These are phyloP conservation scores for Metarhizium brunneum DNA, from an alignment of 2,329 filamentous ascomycete genomes.

Conservation along the genomic window DNA sequence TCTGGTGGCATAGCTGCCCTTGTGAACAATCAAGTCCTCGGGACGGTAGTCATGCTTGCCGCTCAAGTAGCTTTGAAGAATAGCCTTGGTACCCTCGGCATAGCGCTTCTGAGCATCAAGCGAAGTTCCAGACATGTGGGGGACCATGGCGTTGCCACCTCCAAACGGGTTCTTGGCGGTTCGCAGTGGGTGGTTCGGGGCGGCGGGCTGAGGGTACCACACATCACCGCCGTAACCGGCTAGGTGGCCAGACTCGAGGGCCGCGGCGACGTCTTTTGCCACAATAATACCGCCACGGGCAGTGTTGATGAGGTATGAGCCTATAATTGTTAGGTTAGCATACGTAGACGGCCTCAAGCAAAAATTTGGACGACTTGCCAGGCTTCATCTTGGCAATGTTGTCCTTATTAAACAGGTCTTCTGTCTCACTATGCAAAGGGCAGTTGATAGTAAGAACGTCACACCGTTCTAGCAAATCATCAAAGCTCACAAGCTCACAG, in stretches of 20 bases:
- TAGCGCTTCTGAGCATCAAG: conserved; percentile 95
- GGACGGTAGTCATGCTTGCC: conserved; percentile 81
- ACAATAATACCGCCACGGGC: conserved; percentile 97
- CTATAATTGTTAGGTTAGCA: conserved; percentile 26
- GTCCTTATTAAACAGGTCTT: conserved; percentile 96
- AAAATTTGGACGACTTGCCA: conserved; percentile 38
- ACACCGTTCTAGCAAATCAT: conserved; percentile 90
- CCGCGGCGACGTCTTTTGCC: conserved; percentile 96
- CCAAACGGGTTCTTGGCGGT: conserved; percentile 91
- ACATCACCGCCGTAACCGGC: conserved; percentile 82
- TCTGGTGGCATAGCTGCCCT: conserved; percentile 91
- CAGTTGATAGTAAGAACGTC: conserved; percentile 99
- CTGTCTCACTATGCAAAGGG: conserved; percentile 96
- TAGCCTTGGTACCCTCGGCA: conserved; percentile 77
- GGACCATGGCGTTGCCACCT: conserved; percentile 96
- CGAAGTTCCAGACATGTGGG: conserved; percentile 98
- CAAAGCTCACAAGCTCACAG: conserved; percentile 76
- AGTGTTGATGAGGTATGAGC: conserved; percentile 96
- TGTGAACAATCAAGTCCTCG: conserved; percentile 83
- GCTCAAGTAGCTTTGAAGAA: conserved; percentile 83
- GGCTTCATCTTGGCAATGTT: conserved; percentile 98
- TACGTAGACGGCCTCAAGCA: background rate
- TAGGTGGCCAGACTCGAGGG: conserved; percentile 84
- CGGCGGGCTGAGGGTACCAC: conserved; percentile 97
- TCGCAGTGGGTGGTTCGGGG: conserved; percentile 85